Conservation (phyloP, 2,329 filamentous ascomycete species). For the Penicillium sp. region DNA sequence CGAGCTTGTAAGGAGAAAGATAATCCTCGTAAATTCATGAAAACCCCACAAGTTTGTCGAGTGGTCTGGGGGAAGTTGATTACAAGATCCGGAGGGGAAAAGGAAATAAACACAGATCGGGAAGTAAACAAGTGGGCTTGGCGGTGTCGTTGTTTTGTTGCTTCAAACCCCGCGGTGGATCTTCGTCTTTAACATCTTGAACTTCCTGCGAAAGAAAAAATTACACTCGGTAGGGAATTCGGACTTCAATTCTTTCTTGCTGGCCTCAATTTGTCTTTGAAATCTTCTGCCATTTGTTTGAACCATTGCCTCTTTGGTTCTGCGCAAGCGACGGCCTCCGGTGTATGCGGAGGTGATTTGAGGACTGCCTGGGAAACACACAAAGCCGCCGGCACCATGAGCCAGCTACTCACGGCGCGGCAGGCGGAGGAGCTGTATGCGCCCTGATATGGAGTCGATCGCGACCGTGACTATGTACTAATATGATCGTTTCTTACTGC, state of each 20-base stretch:
- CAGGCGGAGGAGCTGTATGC: conserved; percentile 88
- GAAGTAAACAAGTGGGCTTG: conserved; percentile 30
- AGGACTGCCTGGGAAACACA: conserved; percentile 17
- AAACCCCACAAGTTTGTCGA: not conserved
- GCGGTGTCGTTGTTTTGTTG: conserved; percentile 26
- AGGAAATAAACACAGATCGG: conserved; percentile 22
- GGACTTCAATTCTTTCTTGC: not conserved
- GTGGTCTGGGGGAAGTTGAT: not conserved
- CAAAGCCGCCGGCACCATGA: conserved; percentile 55
- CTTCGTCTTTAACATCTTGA: conserved; percentile 1
- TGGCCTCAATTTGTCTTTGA: not conserved
- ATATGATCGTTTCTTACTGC: conserved; percentile 21
- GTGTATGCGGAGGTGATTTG: conserved; percentile 21
- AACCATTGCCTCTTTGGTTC: not conserved
- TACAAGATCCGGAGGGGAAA: conserved; percentile 1
- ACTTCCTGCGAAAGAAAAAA: not conserved
- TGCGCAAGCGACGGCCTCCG: conserved; percentile 10
- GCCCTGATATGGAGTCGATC: not conserved
- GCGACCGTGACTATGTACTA: conserved; percentile 5
- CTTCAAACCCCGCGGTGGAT: conserved; percentile 26
- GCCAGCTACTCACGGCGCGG: conserved; percentile 71
- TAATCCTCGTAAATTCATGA: not conserved
- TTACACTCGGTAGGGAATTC: not conserved
- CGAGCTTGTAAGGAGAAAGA: not conserved
- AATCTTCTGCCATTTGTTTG: not conserved